Base-by-base conservation (phyloP, 2,329 filamentous ascomycete genomes). In the Bipolaris victoriae region DNA sequence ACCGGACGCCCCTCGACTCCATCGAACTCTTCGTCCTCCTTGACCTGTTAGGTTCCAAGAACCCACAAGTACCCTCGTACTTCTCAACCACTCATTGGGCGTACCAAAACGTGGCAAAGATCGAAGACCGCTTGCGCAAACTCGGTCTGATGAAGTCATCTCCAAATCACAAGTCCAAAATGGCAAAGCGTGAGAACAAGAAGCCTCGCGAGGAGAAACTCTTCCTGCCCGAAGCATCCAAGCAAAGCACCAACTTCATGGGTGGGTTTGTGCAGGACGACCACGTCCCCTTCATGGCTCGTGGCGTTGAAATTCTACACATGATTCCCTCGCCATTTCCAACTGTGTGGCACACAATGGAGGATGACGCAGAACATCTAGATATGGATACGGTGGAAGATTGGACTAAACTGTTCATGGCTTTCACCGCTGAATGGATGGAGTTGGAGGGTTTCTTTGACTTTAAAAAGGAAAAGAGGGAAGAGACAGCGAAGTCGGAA, bases 41-140 rank as follows among this genome's bases (percentile, higher is more conserved):
- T 37, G 95, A 98, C 74, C 83, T 98, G 2, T 84, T 99, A 0
- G 95, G 95, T 11, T 80, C 86, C 0, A 78, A 84, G 13, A 77
- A 86, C 37, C 92, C 94, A 0, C 79, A 70, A 0, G 83, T 99
- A 0, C 92, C 92, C 1, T 96, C 91, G 1, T 97, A 94, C 78
- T 98, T 96, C 76, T 84, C 88, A 60, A 90, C 89, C 0, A 97
- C 94, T 0, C 94, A 98, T 71, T 97, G 95, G 94, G 93, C 93
- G 2, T 98, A 98, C 75, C 83, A 87, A 67, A 84, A 85, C 60
- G 86, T 98, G 83, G 90, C 91, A 1, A 77, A 80, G 1, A 79
- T 94, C 5, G 94, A 98, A 78, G 78, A 81, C 49, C 88, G 92
- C 26, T 81, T 98, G 72, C 87, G 92, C 31, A 80, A 83, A 15